These are phyloP conservation scores for Grigorovia yakushimaensis DNA, from an alignment of 805 yeast species.

Conservation along the genomic window DNA sequence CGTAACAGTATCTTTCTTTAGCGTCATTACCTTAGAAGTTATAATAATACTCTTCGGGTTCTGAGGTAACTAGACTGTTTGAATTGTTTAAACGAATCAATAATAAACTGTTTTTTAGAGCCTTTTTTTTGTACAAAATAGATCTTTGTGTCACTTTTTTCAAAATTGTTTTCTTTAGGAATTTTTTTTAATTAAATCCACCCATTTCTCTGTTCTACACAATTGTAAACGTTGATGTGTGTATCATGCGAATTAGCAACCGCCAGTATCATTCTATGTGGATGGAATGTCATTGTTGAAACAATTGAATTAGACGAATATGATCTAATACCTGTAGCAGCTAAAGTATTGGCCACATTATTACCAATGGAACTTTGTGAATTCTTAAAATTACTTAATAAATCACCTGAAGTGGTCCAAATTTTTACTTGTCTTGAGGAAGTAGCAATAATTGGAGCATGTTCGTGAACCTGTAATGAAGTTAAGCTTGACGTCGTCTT, in stretches of 20 bases:
- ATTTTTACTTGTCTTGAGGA: slow-evolving; percentile 72
- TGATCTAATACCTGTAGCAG: slow-evolving; percentile 26
- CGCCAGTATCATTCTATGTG: slow-evolving; percentile 90
- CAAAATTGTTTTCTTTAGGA: too few relatives aligned
- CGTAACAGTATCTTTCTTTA: neutral
- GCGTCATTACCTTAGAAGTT: neutral
- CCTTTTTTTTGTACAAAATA: neutral
- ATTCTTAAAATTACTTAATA: slow-evolving; percentile 50
- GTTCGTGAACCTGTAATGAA: slow-evolving; percentile 81
- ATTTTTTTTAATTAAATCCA: neutral
- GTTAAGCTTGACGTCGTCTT: slow-evolving; percentile 35
- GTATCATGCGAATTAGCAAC: slow-evolving; percentile 74
- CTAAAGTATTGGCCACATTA: slow-evolving; percentile 25
- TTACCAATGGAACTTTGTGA: slow-evolving; percentile 20
- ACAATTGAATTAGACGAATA: slow-evolving; percentile 37
- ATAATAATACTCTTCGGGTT: neutral
- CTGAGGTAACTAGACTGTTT: too few relatives aligned
- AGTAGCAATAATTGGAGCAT: slow-evolving; percentile 88
- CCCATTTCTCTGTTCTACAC: slow-evolving; percentile 15
- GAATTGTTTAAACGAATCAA: too few relatives aligned
- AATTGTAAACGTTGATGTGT: slow-evolving; percentile 52
- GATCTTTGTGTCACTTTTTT: neutral
- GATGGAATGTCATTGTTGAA: slow-evolving; percentile 69
- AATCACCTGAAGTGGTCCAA: slow-evolving; percentile 80
- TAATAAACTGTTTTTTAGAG: too few relatives aligned